Evolutionary conservation across 1,284 basidiomycete genomes (phyloP).

Genomic region (Abortiporus biennis): DNA sequence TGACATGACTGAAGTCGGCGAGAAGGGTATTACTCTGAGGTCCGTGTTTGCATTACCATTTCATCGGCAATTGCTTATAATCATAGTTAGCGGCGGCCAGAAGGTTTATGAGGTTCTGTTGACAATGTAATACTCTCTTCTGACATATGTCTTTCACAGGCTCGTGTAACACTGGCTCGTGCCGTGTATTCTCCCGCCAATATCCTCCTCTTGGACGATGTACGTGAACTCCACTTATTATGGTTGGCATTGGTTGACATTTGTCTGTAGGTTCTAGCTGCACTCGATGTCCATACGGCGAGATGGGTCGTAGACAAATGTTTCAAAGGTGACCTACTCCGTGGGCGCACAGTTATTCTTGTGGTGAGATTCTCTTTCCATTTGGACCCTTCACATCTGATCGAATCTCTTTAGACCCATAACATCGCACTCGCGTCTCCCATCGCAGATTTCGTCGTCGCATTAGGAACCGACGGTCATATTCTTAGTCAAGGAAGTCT

Average conservation of each 20-base stretch:
- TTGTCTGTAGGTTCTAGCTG: constrained; percentile 34
- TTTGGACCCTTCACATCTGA: not conserved
- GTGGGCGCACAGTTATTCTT: constrained; percentile 64
- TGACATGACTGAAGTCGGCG: constrained; percentile 63
- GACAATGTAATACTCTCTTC: not conserved
- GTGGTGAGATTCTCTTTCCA: constrained; percentile 41
- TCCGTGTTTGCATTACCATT: constrained; percentile 22
- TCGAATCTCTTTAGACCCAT: constrained; percentile 14
- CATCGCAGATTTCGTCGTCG: constrained; percentile 59
- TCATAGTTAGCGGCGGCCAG: constrained; percentile 57
- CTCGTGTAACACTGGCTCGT: constrained; percentile 67
- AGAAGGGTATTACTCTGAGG: constrained; percentile 53
- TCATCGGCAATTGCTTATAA: not conserved
- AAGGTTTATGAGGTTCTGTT: constrained; percentile 31
- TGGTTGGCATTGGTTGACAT: constrained; percentile 3
- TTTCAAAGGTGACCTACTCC: constrained; percentile 62
- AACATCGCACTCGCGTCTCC: constrained; percentile 52
- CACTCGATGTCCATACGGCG: constrained; percentile 62
- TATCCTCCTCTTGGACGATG: constrained; percentile 63
- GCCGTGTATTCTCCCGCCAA: constrained; percentile 61
- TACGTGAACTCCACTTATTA: constrained; percentile 18
- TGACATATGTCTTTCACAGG: constrained; percentile 24
- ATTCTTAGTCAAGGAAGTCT: constrained; percentile 40
- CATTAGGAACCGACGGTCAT: constrained; percentile 44
- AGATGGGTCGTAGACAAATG: constrained; percentile 76